Percentiles rank a stretch among this genome's conserved stretches.
Conservation (phyloP, 768 basidiomycete species). For the Leccinum imitatum region DNA sequence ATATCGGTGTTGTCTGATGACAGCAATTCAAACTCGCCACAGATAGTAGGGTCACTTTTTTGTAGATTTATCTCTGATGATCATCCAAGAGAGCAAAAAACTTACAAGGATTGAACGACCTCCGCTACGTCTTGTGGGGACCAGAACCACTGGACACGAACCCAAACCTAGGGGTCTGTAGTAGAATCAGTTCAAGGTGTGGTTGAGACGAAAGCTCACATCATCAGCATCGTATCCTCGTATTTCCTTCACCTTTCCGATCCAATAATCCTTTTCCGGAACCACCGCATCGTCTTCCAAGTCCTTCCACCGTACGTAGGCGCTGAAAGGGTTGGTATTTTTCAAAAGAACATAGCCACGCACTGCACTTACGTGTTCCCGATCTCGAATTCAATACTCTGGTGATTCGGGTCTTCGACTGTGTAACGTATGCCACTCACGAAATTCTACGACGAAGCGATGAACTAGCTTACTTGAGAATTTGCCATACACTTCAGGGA, state of each 20-base stretch:
- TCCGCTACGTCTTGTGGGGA: slow-evolving; percentile 45
- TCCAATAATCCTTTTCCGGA: slow-evolving; percentile 47
- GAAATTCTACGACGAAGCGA: background rate
- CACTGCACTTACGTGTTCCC: slow-evolving; percentile 35
- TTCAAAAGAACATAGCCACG: background rate
- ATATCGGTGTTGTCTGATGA: slow-evolving; percentile 49
- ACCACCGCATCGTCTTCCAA: slow-evolving; percentile 5
- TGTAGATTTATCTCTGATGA: background rate
- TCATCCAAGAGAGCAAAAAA: background rate
- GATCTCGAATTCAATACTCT: slow-evolving; percentile 25
- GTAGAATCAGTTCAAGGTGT: background rate
- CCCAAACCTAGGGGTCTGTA: slow-evolving; percentile 46
- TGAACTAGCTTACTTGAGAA: slow-evolving; percentile 20
- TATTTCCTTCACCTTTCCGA: slow-evolving; percentile 49
- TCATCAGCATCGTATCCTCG: slow-evolving; percentile 31
- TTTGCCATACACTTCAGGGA: slow-evolving; percentile 6
- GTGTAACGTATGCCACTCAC: background rate
- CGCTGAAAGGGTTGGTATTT: slow-evolving; percentile 23
- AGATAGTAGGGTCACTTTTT: slow-evolving; percentile 38
- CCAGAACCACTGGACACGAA: slow-evolving; percentile 55
- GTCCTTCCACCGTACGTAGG: slow-evolving; percentile 29
- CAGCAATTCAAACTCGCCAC: slow-evolving; percentile 50
- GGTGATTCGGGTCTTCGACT: slow-evolving; percentile 19
- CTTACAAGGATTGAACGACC: slow-evolving; percentile 51
- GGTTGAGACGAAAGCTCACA: slow-evolving; percentile 19